Evolutionary conservation across 768 basidiomycete genomes (phyloP), one percentile per base, ranked within the genome.

Genomic region (Tricholoma furcatifolium): DNA sequence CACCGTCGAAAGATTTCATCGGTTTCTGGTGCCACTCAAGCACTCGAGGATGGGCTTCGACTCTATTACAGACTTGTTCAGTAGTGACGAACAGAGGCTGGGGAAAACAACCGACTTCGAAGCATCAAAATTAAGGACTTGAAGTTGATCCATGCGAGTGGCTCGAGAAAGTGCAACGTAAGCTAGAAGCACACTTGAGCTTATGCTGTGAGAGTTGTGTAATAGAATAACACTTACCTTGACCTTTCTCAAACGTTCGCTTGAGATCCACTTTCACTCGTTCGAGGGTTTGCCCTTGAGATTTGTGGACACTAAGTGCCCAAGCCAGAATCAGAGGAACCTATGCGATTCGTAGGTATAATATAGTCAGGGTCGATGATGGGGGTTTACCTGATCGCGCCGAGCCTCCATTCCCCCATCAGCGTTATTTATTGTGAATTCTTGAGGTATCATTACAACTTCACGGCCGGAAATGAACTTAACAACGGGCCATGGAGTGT

Each of bases 271-370:
- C 88, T 54, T 85, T 88, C 51, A 94, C 91, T 44, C 91, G 76
- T 46, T 91, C 82, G 40, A 96, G 70, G 0, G 93, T 95, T 67
- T 94, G 93, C 0, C 93, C 93, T 65, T 96, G 93, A 4, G 87
- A 87, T 64, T 95, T 95, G 70, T 94, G 91, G 32, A 94, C 84
- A 43, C 85, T 87, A 64, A 94, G 74, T 0, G 92, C 91, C 88
- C 91, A 94, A 0, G 93, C 85, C n/a, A 93, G 77, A 44, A 91
- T 88, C 4, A 95, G 67, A 0, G 89, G 88, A 1, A 91, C 60
- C 84, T 89, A 57, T 40, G n/a, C n/a, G 32, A 12, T 24, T 38
- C 34, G 40, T 4, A 1, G 35, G 32, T 14, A 54, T 20, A 5
- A 24, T 6, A 40, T 39, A 20, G 14, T 11, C 42, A n/a, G 9